These are phyloP conservation scores for Lepidopterella palustris DNA, from an alignment of 495 filamentous ascomycete genomes.

Conservation along the genomic window DNA sequence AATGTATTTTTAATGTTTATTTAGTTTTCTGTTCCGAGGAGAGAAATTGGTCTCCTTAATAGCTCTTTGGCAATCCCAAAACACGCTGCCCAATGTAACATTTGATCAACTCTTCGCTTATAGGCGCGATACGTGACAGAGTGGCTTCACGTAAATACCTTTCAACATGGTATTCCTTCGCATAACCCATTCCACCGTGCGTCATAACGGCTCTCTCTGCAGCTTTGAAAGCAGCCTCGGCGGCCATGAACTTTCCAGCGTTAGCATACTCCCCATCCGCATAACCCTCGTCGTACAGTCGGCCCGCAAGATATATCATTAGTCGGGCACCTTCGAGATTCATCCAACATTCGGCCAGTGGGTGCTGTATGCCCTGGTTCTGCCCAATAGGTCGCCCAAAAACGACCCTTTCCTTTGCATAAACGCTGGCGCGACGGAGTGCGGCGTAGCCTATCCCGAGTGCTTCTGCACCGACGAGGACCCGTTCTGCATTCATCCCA, in stretches of 20 bases:
- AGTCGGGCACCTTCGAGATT: conserved; percentile 26
- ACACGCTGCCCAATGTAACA: not conserved
- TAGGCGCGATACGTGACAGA: conserved; percentile 29
- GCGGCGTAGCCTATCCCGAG: conserved; percentile 30
- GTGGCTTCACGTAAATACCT: conserved; percentile 31
- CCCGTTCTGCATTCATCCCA: conserved; percentile 33
- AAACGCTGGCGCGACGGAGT: conserved; percentile 25
- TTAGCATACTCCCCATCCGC: conserved; percentile 31
- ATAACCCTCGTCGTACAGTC: conserved; percentile 31
- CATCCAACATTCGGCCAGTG: conserved; percentile 28
- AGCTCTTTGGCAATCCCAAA: not conserved
- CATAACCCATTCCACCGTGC: conserved; percentile 33
- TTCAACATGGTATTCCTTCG: conserved; percentile 33
- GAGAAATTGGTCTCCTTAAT: too few species aligned
- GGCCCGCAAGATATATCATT: conserved; percentile 31
- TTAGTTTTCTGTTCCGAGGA: too few species aligned
- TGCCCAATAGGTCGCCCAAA: conserved; percentile 31
- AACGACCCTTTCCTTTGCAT: conserved; percentile 29
- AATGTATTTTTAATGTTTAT: too few species aligned
- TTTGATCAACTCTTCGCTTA: conserved; percentile 29
- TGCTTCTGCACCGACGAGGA: conserved; percentile 29
- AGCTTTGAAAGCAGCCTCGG: conserved; percentile 28
- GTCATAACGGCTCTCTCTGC: conserved; percentile 30
- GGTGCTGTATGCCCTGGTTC: conserved; percentile 31
- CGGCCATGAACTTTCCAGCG: conserved; percentile 30